A percentile compares a stretch with the other conserved stretches of the same genome.
phyloP scores from a whole-genome alignment of 306 rosid genomes.

The Corylus avellana region DNA sequence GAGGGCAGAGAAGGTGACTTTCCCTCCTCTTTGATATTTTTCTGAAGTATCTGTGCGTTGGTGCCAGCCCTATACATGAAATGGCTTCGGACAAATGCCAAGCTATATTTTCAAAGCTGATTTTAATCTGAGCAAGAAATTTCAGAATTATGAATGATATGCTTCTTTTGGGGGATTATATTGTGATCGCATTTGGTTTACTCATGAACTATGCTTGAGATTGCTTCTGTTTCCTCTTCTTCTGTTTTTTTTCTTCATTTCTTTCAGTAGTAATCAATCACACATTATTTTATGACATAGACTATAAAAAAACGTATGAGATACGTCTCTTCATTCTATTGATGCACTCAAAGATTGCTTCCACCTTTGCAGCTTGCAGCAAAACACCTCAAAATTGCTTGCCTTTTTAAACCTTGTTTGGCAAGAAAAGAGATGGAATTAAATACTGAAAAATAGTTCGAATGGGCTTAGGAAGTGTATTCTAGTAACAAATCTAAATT shows the following conservation, averaged over 20 bases:
- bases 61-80: not conserved
- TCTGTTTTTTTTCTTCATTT: not conserved
- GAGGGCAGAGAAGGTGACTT: not conserved
- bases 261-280: not conserved
- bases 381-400: not conserved
- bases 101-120: not conserved
- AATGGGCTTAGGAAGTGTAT: constrained; percentile 25
- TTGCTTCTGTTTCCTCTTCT: not conserved
- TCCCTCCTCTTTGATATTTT: not conserved
- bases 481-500: constrained; percentile 25
- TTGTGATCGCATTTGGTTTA: not conserved
- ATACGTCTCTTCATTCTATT: not conserved
- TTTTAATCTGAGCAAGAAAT: too few species aligned
- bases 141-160: too few species aligned
- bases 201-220: not conserved
- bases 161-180: too few species aligned
- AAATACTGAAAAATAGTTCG: constrained; percentile 19
- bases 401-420: constrained; percentile 20
- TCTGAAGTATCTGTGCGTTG: not conserved
- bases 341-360: constrained; percentile 18
- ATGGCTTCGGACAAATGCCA: not conserved
- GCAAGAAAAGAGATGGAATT: constrained; percentile 12
- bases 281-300: not conserved
- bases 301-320: not conserved
- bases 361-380: not conserved